Evolutionary conservation across 129 eudicot genomes (phyloP), one percentile per base, ranked within the genome.

Genomic region (Sambucus nigra): DNA sequence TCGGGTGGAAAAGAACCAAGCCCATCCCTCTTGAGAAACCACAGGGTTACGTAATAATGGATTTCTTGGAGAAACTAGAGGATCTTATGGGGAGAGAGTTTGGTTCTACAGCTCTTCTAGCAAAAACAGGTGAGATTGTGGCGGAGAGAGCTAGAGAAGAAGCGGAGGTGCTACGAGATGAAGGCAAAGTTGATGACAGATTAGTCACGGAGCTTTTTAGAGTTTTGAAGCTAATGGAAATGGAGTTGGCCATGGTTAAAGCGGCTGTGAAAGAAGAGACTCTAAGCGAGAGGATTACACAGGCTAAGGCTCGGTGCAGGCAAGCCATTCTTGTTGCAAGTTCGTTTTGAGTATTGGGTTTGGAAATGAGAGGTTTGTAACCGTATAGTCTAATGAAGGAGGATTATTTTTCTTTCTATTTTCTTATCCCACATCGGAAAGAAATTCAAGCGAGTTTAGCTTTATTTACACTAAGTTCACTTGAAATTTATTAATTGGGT

Each of bases 201-300:
- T 73, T 88, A 94, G 97, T 83, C 51, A 84, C 87, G 3, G 97
- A 88, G 61, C 65, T 88, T 32, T 60, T 39, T 11, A 76, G 97
- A 55, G 94, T 88, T 42, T 76, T 88, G 87, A 88, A 84, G 78
- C 80, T 88, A 3, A 68, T 88, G 97, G 92, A 88, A 48, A 88
- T 88, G 97, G 97, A 88, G 64, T 66, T 88, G 79, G 82, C 84
- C 16, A 84, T 89, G 97, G 88, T 89, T 33, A 80, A 76, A 57
- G 95, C 86, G 66, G 80, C 97, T 18, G 95, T 89, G 35, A 89
- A 89, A 63, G 80, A 84, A 38, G 97, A 89, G 46, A 89, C 97
- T 3, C 47, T 89, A 73, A 74, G 50, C 5, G 75, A 89, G 56
- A 89, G 97, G 74, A 59, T 89, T 67, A 61, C 71, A 55, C 80